Conservation (phyloP, 139 green algal genomes). For the Chlorella sp. region DNA sequence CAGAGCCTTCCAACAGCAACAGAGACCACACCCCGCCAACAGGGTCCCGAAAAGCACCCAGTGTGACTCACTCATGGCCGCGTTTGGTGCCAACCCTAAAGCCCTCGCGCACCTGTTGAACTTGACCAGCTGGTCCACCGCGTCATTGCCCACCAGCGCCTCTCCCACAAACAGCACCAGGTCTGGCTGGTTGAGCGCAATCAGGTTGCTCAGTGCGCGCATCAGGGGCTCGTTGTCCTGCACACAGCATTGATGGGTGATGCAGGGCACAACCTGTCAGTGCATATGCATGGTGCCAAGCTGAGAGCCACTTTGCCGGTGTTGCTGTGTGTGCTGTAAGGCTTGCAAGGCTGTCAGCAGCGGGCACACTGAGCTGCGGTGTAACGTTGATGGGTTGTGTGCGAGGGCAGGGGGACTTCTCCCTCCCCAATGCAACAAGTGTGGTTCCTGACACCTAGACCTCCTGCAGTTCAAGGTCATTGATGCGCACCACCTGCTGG, state of each 20-base stretch:
- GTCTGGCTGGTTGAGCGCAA: constrained; percentile 90
- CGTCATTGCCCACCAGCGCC: constrained; percentile 97
- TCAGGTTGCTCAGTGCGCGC: constrained; percentile 90
- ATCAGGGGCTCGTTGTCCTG: constrained; percentile 99
- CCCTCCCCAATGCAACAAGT: no score
- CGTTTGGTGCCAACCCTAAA: no score
- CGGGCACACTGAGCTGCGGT: no score
- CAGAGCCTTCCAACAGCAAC: not conserved
- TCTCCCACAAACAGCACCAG: constrained; percentile 98
- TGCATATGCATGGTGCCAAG: no score
- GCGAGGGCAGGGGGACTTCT: no score
- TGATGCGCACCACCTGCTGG: no score
- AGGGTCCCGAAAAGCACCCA: no score
- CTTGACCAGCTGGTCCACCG: constrained; percentile 97
- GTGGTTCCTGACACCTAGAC: no score
- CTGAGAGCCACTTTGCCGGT: not conserved
- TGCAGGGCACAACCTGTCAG: not conserved
- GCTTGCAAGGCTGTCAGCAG: no score
- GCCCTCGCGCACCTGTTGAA: constrained; percentile 76
- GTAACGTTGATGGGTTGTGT: no score
- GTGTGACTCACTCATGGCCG: no score
- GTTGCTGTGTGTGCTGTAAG: not conserved
- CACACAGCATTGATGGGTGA: constrained; percentile 2
- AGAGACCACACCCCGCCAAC: not conserved
- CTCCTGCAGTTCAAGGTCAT: no score